Conservation (phyloP, 2,329 filamentous ascomycete species). For the Nigrospora sphaerica region DNA sequence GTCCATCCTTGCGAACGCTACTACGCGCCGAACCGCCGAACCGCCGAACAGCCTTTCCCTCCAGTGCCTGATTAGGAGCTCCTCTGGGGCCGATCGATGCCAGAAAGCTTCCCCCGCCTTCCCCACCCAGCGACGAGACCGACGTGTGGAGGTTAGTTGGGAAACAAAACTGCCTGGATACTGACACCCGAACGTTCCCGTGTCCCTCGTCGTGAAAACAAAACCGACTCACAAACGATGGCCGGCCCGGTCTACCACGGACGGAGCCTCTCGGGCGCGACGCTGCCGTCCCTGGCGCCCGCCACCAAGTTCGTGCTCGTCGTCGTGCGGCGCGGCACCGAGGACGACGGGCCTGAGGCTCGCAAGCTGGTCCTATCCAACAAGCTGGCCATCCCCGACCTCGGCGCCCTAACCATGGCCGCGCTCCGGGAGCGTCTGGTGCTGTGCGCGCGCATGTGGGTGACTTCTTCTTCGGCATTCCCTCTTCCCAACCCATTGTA, state of each 20-base stretch:
- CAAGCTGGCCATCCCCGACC: constrained; percentile 1
- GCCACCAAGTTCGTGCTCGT: neutral
- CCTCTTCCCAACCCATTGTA: neutral
- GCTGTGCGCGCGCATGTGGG: neutral
- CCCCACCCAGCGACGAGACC: no score
- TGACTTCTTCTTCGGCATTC: neutral
- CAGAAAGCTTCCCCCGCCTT: no score
- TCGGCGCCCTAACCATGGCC: neutral
- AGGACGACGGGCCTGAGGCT: neutral
- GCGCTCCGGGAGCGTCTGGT: neutral
- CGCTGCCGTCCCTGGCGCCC: no score
- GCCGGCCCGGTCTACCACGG: neutral
- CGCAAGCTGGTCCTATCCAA: constrained; percentile 1
- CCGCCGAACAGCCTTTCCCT: no score
- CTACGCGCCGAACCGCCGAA: no score
- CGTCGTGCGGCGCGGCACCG: neutral
- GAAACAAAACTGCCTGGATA: no score
- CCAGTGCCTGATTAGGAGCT: no score
- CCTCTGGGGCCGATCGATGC: no score
- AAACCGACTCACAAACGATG: neutral
- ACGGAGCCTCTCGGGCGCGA: neutral
- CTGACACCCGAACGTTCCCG: no score
- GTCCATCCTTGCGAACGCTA: no score
- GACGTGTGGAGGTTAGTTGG: no score
- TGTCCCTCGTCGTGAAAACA: no score